Evolutionary conservation across 1,284 basidiomycete genomes (phyloP).

Genomic region (Marasmius tenuissimus): DNA sequence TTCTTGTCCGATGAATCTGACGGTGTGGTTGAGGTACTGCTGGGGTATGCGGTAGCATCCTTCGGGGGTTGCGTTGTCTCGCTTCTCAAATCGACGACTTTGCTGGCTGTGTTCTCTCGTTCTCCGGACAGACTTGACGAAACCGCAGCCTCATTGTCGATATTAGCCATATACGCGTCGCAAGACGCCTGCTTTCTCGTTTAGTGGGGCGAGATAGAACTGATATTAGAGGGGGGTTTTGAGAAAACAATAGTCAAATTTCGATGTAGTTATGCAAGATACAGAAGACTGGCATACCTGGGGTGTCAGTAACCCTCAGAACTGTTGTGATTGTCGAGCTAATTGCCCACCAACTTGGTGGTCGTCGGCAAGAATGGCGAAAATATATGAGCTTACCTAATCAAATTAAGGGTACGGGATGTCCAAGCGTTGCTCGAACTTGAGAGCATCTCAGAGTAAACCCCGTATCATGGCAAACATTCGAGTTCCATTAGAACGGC

Average conservation of each 20-base stretch:
- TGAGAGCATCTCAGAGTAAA: no score
- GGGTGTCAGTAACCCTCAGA: not conserved
- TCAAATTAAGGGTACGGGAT: no score
- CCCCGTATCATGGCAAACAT: no score
- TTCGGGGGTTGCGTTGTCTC: not conserved
- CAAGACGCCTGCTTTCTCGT: slow-evolving; percentile 50
- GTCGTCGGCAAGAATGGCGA: not conserved
- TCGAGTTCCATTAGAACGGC: not conserved
- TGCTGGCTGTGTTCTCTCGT: slow-evolving; percentile 33
- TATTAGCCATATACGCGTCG: slow-evolving; percentile 79
- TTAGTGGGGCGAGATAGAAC: not conserved
- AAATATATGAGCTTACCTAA: not conserved
- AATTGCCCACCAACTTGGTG: not conserved
- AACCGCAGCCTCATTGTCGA: slow-evolving; percentile 45
- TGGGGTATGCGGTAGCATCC: slow-evolving; percentile 1
- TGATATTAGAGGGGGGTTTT: not conserved
- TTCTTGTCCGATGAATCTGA: not conserved
- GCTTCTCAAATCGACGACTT: slow-evolving; percentile 13
- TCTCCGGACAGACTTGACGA: slow-evolving; percentile 43
- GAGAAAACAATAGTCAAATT: not conserved
- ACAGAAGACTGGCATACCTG: not conserved
- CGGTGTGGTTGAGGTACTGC: not conserved
- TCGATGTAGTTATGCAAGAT: not conserved
- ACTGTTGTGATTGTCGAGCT: slow-evolving; percentile 2
- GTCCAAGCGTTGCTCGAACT: no score